These are phyloP conservation scores for Gracilaria gracilis DNA, from an alignment of 23 red algal species.

Conservation along the genomic window DNA sequence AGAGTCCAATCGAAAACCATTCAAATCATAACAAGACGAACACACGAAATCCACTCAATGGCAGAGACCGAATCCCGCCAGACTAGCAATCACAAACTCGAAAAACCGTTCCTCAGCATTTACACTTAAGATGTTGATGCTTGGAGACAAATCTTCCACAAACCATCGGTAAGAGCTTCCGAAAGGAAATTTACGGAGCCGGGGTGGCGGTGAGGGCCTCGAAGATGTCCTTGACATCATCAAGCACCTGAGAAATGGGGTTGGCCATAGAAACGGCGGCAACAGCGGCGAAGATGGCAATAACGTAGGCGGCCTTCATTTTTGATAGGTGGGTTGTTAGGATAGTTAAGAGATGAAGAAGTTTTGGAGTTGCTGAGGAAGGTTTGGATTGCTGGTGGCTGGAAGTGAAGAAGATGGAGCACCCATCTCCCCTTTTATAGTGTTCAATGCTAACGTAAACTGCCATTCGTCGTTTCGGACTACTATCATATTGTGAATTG, in stretches of 20 bases:
- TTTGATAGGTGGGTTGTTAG: neutral
- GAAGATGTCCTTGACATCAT: constrained; percentile 4
- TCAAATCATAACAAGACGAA: neutral
- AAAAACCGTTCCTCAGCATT: neutral
- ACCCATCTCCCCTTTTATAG: neutral
- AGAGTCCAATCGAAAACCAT: neutral
- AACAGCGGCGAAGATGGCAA: constrained; percentile 11
- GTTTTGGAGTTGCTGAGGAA: neutral
- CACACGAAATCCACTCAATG: neutral
- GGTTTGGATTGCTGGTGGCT: constrained; percentile 31
- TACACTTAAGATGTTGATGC: neutral
- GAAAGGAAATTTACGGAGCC: constrained; percentile 17
- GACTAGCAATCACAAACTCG: constrained; percentile 17
- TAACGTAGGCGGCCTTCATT: constrained; percentile 43
- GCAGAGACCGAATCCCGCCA: neutral
- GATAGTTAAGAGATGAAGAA: neutral
- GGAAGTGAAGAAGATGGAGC: neutral
- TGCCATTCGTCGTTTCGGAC: neutral
- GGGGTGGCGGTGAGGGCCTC: neutral
- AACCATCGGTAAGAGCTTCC: neutral
- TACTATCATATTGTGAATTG: neutral
- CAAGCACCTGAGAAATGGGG: neutral
- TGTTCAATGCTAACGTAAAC: neutral
- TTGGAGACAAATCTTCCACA: neutral
- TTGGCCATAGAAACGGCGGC: constrained; percentile 24